Percentiles rank a stretch among this genome's conserved stretches.
These are phyloP conservation scores for Prosopis cineraria DNA, from an alignment of 306 rosid species.

Conservation along the genomic window DNA sequence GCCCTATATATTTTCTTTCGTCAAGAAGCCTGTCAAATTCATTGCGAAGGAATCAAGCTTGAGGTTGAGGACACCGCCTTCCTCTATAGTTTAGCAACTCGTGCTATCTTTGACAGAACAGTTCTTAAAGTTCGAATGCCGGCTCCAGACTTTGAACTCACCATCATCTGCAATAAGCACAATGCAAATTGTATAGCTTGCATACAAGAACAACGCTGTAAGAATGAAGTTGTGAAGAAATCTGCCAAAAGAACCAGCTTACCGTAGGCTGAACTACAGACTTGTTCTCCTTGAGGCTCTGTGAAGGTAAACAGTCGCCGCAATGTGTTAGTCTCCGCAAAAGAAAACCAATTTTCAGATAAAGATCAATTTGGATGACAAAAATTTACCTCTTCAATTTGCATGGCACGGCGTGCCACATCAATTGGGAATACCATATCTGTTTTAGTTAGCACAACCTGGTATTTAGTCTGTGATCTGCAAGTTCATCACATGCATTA, in stretches of 20 bases:
- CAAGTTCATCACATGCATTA: slow-evolving; percentile 31
- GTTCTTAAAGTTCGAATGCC: slow-evolving; percentile 89
- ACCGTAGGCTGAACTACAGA: slow-evolving; percentile 87
- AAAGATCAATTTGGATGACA: neutral
- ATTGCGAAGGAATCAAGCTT: slow-evolving; percentile 6
- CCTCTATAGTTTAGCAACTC: slow-evolving; percentile 56
- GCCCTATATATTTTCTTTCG: neutral
- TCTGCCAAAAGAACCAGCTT: slow-evolving; percentile 34
- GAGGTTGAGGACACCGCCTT: slow-evolving; percentile 31
- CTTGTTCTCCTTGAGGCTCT: slow-evolving; percentile 72
- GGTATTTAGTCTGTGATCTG: slow-evolving; percentile 91
- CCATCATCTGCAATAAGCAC: slow-evolving; percentile 71
- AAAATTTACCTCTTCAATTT: slow-evolving; percentile 81
- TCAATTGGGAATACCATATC: slow-evolving; percentile 84
- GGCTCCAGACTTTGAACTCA: slow-evolving; percentile 94
- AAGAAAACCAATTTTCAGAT: neutral
- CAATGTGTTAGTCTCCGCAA: slow-evolving; percentile 38
- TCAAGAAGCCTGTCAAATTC: slow-evolving; percentile 1
- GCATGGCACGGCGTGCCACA: slow-evolving; percentile 90
- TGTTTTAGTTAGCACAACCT: slow-evolving; percentile 83
- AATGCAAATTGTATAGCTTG: slow-evolving; percentile 17
- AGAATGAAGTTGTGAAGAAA: slow-evolving; percentile 14
- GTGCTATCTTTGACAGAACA: slow-evolving; percentile 68
- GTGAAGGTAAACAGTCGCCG: slow-evolving; percentile 30
- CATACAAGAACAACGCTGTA: neutral